Evolutionary conservation across 75 land plant genomes (phyloP).

Genomic region (Ceratopteris richardii): DNA sequence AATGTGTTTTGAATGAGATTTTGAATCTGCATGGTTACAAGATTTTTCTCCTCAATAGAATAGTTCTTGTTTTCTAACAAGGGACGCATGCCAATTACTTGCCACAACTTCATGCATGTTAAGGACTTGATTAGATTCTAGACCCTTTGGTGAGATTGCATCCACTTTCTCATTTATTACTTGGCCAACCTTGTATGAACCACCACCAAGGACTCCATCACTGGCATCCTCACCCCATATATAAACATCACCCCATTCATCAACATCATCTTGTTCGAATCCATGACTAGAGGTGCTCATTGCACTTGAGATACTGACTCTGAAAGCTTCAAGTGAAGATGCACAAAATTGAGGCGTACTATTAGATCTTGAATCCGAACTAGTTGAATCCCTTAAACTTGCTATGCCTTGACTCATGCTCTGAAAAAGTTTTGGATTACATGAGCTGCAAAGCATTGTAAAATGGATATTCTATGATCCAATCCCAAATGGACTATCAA

Average conservation of each 20-base stretch:
- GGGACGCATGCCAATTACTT: constrained; percentile 50
- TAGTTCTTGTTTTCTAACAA: constrained; percentile 45
- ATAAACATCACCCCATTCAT: constrained; percentile 39
- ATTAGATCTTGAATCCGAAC: constrained; percentile 51
- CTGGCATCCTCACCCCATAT: constrained; percentile 16
- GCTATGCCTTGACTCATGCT: too few species aligned
- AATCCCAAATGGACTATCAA: constrained; percentile 5
- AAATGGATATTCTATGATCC: not conserved
- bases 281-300: constrained; percentile 56
- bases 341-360: constrained; percentile 42
- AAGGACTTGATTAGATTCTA: constrained; percentile 31
- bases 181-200: constrained; percentile 39
- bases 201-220: constrained; percentile 54
- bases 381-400: constrained; percentile 2
- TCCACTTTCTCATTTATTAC: constrained; percentile 40
- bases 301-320: constrained; percentile 58
- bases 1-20: too few species aligned
- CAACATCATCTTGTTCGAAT: constrained; percentile 59
- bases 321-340: constrained; percentile 42
- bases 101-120: constrained; percentile 42
- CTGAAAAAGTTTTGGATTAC: too few species aligned
- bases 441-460: not conserved
- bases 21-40: constrained; percentile 4
- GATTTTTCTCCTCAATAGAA: constrained; percentile 61
- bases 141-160: constrained; percentile 37